Evolutionary conservation across 441 rosid genomes (phyloP), one percentile per base, ranked within the genome.

Genomic region (Melastoma candidum): DNA sequence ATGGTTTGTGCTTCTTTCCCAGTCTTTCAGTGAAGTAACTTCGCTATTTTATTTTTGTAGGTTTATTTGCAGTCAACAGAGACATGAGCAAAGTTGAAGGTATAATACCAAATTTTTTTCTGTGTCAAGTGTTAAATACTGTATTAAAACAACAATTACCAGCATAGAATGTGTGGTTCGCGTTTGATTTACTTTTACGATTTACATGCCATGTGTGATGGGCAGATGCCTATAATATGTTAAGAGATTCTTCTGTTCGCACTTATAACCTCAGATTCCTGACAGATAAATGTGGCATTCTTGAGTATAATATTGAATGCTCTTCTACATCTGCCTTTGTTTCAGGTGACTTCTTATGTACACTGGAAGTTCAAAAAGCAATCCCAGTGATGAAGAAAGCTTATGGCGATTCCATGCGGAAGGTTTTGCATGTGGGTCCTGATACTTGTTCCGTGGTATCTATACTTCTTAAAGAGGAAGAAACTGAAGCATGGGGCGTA

Each of bases 401-500:
- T 11, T 74, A 71, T 12, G 77, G 73, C 17, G 75, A 71, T 43
- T 53, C 63, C 53, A 77, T 17, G 22, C 22, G 22, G 22, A 17
- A 17, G 22, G 22, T 17, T 17, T 17, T 17, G 22, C 22, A 17
- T 17, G 22, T 17, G 22, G 22, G 22, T 17, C 22, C 22, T 17
- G 22, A 17, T 17, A 17, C 22, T 17, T 17, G 22, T 55, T 66
- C 78, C 4, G 74, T 71, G 57, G 71, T 68, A 46, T 71, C 73
- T 12, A 67, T 17, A 17, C 22, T 17, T 17, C 22, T 17, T 17
- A 17, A 17, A 29, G 76, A 73, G 53, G 73, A 68, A 14, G 76
- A 73, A 50, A 66, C 68, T 17, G 72, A 70, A 71, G 78, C 74
- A 13, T 73, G 78, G 78, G 82, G 82, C 43, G 65, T 71, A 44